Evolutionary conservation across 164 flowering plant species (phyloP), one percentile per base, ranked within the genome.

Genomic region (Sextonia rubra): DNA sequence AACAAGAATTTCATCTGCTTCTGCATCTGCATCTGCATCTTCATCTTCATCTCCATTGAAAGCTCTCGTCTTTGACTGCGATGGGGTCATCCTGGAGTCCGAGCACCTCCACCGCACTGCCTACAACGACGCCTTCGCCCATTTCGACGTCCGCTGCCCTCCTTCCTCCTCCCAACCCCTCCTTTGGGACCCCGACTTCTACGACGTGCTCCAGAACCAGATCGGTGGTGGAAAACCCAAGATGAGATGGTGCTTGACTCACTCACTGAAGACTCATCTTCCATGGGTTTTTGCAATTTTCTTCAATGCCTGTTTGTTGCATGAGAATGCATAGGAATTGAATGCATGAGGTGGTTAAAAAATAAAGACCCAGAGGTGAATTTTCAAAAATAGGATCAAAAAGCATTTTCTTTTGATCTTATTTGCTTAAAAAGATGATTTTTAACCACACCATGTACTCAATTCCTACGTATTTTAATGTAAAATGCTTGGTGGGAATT

Each of bases 151-250:
- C n/a, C 86, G 86, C 0, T 90, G 94, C 67, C 78, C 86, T 14
- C 47, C 81, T 65, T 79, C 90, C 15, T 63, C 87, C 8, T 47
- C 83, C 2, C 68, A 77, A 73, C 84, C 88, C 20, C 91, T 95
- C 73, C 73, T 86, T 48, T 95, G 99, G 99, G 81, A 52, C 69
- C 23, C 74, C 29, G 91, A 89, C 8, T 95, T 93, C 80, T 93
- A 95, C 71, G 99, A 95, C n/a, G 87, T 55, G 74, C 85, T 95
- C 67, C 99, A 95, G 90, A 95, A 95, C 71, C 88, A 37, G 3
- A 83, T 95, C 56, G 98, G 98, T 24, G 98, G 99, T 2, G 99
- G 99, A 25, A 95, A 93, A 74, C 99, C 99, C 55, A 95, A 95
- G 76, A 93, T 95, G 98, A 82, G 99, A 82, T 93, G 98, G 98